These are phyloP conservation scores for Fusarium sp. DNA, from an alignment of 2,329 filamentous ascomycete species.

Conservation along the genomic window DNA sequence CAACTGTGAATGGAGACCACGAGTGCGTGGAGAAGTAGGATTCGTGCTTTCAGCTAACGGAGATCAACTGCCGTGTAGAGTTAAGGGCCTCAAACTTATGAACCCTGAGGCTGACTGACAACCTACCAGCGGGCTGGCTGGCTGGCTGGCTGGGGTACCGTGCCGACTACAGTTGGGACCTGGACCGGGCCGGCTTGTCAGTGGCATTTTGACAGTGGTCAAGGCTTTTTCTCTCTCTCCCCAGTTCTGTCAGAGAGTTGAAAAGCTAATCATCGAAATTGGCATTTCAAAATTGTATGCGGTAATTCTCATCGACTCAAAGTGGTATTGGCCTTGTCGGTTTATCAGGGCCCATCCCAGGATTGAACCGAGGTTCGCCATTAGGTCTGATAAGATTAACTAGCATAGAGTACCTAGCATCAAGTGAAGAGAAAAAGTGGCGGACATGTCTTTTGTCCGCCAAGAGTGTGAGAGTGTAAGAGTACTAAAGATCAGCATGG, in stretches of 20 bases:
- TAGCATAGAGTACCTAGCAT: not conserved
- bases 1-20: slow-evolving; percentile 1
- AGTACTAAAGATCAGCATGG: not conserved
- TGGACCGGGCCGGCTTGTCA: slow-evolving; percentile 2
- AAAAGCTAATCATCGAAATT: not conserved
- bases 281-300: not conserved
- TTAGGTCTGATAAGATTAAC: slow-evolving; percentile 3
- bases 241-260: not conserved
- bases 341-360: slow-evolving; percentile 1
- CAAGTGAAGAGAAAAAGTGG: slow-evolving; percentile 3
- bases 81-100: slow-evolving; percentile 3
- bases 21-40: slow-evolving; percentile 4
- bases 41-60: slow-evolving; percentile 27
- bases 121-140: not conserved
- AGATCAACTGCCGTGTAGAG: slow-evolving; percentile 20
- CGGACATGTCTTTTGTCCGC: slow-evolving; percentile 20
- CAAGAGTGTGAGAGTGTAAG: not conserved
- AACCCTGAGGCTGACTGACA: slow-evolving; percentile 5
- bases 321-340: not conserved
- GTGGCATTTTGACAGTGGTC: slow-evolving; percentile 7
- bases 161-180: slow-evolving; percentile 5
- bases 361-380: not conserved
- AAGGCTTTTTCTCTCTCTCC: slow-evolving; percentile 7
- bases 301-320: not conserved
- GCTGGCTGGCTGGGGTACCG: slow-evolving; percentile 5